Evolutionary conservation across 768 basidiomycete species (phyloP).

Genomic region (Termitomyces sp.): DNA sequence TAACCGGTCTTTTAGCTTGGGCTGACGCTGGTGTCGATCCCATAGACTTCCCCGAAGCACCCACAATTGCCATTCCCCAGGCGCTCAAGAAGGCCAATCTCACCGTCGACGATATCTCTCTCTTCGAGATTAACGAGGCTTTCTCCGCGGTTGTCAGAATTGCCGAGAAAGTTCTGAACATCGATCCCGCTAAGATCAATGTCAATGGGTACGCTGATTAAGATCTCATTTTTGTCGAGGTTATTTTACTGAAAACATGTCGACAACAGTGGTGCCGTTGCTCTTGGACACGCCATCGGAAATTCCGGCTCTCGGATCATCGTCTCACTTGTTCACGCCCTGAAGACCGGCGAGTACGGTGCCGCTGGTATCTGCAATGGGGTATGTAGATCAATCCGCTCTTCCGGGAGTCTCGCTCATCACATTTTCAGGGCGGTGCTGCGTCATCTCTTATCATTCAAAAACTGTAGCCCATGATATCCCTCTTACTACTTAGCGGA

Average conservation of each 20-base stretch:
- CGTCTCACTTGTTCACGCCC: slow-evolving; percentile 88
- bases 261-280: slow-evolving; percentile 82
- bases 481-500: slow-evolving; percentile 10
- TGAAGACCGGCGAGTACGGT: slow-evolving; percentile 91
- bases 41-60: slow-evolving; percentile 95
- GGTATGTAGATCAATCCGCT: slow-evolving; percentile 46
- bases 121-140: slow-evolving; percentile 97
- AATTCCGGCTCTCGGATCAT: slow-evolving; percentile 95
- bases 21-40: slow-evolving; percentile 97
- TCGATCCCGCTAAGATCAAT: slow-evolving; percentile 90
- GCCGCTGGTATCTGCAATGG: slow-evolving; percentile 98
- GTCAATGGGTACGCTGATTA: slow-evolving; percentile 66
- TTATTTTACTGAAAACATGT: slow-evolving; percentile 16
- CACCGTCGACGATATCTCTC: slow-evolving; percentile 77
- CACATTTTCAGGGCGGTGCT: slow-evolving; percentile 71
- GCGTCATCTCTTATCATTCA: slow-evolving; percentile 90
- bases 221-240: slow-evolving; percentile 7
- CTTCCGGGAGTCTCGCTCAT: slow-evolving; percentile 6
- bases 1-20: slow-evolving; percentile 60
- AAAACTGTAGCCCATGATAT: slow-evolving; percentile 52
- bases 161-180: slow-evolving; percentile 81
- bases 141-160: slow-evolving; percentile 94
- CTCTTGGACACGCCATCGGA: slow-evolving; percentile 94
- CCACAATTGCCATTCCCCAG: slow-evolving; percentile 85
- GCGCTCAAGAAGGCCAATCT: slow-evolving; percentile 89